These are phyloP conservation scores for Ganoderma resinaceum DNA, from an alignment of 1,284 basidiomycete species.

Conservation along the genomic window DNA sequence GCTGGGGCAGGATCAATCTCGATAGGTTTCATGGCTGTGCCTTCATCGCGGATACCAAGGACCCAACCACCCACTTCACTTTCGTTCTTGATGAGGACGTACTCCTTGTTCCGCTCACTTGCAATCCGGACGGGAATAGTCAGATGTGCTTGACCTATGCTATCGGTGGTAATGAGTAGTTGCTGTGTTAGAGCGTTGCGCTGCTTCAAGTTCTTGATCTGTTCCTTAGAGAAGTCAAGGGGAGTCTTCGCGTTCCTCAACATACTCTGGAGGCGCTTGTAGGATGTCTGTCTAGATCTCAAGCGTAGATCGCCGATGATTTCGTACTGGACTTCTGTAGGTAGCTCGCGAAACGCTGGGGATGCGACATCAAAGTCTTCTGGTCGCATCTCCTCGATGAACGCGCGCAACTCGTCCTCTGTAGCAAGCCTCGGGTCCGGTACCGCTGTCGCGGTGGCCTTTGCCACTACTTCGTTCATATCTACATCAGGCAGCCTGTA, in stretches of 20 bases:
- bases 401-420: conserved; percentile 88
- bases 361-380: conserved; percentile 92
- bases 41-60: conserved; percentile 85
- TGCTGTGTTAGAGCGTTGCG: conserved; percentile 95
- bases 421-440: conserved; percentile 93
- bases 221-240: conserved; percentile 94
- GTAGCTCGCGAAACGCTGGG: conserved; percentile 90
- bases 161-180: conserved; percentile 93
- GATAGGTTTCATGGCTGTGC: conserved; percentile 86
- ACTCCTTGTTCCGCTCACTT: conserved; percentile 93
- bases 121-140: conserved; percentile 94
- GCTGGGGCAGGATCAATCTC: conserved; percentile 65
- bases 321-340: conserved; percentile 97
- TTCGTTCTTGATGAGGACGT: conserved; percentile 92
- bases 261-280: conserved; percentile 93
- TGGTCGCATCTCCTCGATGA: conserved; percentile 93
- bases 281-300: conserved; percentile 94
- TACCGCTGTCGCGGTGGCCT: conserved; percentile 60
- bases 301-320: conserved; percentile 95
- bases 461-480: conserved; percentile 64
- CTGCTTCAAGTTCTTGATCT: conserved; percentile 90
- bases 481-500: conserved; percentile 83
- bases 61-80: conserved; percentile 91
- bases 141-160: conserved; percentile 88
- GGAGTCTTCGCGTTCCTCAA: conserved; percentile 81